Evolutionary conservation across 495 filamentous ascomycete genomes (phyloP).

Genomic region (Lichenothelia convexa): DNA sequence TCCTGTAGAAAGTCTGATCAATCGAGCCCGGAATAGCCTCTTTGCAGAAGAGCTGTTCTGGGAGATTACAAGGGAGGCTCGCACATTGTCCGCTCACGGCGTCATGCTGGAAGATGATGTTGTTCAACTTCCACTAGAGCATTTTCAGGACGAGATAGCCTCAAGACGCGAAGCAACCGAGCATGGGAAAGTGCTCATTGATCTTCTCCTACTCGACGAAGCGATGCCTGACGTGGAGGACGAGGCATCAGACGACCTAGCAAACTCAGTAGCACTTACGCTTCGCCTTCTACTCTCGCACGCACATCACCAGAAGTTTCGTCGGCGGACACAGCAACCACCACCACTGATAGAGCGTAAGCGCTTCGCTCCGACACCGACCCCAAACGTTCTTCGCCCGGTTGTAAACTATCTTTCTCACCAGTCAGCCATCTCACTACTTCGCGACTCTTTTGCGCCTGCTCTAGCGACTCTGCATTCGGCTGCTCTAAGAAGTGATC

Average conservation of each 20-base stretch:
- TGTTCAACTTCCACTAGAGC: conserved; percentile 21
- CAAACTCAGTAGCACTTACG: conserved; percentile 8
- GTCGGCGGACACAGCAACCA: conserved; percentile 7
- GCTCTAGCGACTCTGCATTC: no score
- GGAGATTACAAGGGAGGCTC: conserved; percentile 68
- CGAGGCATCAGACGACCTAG: conserved; percentile 3
- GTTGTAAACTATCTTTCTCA: conserved; percentile 5
- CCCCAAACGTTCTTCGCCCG: conserved; percentile 8
- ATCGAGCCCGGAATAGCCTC: conserved; percentile 68
- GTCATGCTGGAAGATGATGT: conserved; percentile 40
- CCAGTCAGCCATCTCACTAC: neutral
- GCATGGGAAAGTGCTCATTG: conserved; percentile 3
- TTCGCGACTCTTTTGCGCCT: no score
- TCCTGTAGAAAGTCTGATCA: conserved; percentile 45
- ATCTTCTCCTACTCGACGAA: conserved; percentile 8
- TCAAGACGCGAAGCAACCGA: neutral
- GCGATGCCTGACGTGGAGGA: neutral
- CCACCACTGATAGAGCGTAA: conserved; percentile 7
- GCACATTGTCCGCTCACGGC: conserved; percentile 42
- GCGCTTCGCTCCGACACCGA: conserved; percentile 1
- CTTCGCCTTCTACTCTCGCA: conserved; percentile 11
- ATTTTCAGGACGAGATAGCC: neutral
- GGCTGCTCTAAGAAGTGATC: neutral
- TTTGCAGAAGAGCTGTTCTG: conserved; percentile 91
- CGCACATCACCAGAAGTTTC: conserved; percentile 8